These are phyloP conservation scores for Nemania sp. DNA, from an alignment of 2,329 filamentous ascomycete genomes.

Conservation along the genomic window DNA sequence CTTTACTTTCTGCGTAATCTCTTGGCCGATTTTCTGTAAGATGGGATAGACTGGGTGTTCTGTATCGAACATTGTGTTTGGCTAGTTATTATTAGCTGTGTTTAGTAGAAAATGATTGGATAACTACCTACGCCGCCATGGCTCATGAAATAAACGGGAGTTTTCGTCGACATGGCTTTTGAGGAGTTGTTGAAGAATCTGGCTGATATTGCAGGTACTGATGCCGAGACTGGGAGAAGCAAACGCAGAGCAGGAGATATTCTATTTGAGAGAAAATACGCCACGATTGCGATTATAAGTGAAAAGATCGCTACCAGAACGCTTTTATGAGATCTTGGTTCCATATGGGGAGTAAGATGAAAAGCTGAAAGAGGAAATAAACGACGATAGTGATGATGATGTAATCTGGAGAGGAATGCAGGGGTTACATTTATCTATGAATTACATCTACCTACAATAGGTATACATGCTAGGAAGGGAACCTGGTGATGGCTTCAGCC, in stretches of 20 bases:
- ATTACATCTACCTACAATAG: neutral
- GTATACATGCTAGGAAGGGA: neutral
- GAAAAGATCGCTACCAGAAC: constrained; percentile 40
- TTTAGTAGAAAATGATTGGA: constrained; percentile 16
- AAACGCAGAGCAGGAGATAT: constrained; percentile 35
- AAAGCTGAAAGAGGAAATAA: neutral
- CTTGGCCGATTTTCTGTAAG: constrained; percentile 73
- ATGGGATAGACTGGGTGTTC: constrained; percentile 74
- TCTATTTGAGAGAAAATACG: constrained; percentile 43
- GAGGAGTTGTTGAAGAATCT: constrained; percentile 27
- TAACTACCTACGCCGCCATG: constrained; percentile 60
- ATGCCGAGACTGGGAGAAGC: constrained; percentile 39
- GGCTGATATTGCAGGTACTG: constrained; percentile 28
- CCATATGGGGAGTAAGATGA: constrained; percentile 23
- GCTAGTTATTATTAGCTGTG: constrained; percentile 52
- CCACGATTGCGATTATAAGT: constrained; percentile 44
- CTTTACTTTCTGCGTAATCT: constrained; percentile 77
- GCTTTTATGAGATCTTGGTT: constrained; percentile 27
- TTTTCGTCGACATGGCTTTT: constrained; percentile 46
- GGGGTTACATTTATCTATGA: constrained; percentile 1
- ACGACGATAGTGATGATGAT: neutral
- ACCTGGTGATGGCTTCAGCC: constrained; percentile 27
- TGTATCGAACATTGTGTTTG: constrained; percentile 75
- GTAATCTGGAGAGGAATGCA: constrained; percentile 29
- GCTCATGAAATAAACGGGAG: constrained; percentile 63